Percentiles rank a stretch among this genome's conserved stretches.
phyloP scores from a whole-genome alignment of 371 early-diverging fungal genomes.

The Mycotypha africana region DNA sequence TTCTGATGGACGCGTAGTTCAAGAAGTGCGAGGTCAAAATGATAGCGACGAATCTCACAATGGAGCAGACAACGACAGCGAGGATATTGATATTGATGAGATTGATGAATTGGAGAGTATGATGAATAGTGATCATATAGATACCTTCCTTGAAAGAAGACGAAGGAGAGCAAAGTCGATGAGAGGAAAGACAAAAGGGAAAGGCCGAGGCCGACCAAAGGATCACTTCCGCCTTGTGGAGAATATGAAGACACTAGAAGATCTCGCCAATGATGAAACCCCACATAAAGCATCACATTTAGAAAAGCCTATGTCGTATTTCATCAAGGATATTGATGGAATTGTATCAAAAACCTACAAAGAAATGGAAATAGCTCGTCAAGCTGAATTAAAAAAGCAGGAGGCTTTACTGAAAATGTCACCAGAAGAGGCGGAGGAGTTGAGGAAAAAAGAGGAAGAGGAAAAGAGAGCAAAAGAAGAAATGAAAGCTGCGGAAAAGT shows the following conservation, averaged over 20 bases:
- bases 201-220: neutral
- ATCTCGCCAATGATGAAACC: constrained; percentile 34
- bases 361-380: constrained; percentile 32
- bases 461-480: constrained; percentile 6
- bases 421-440: constrained; percentile 10
- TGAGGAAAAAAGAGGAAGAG: constrained; percentile 20
- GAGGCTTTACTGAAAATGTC: constrained; percentile 17
- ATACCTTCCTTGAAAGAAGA: too few species aligned
- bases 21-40: too few species aligned
- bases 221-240: constrained; percentile 6
- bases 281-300: constrained; percentile 25
- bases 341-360: constrained; percentile 42
- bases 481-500: constrained; percentile 1
- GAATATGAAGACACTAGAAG: constrained; percentile 34
- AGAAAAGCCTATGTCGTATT: constrained; percentile 42
- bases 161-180: neutral
- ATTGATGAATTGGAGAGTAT: neutral
- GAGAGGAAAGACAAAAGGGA: neutral
- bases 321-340: constrained; percentile 46
- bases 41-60: too few species aligned
- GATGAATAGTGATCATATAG: neutral
- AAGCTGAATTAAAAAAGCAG: constrained; percentile 17
- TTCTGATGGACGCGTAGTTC: too few species aligned
- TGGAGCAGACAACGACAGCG: neutral
- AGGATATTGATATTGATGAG: neutral